Conservation (phyloP, 202 grass and related monocot species). For the Alloteropsis angusta region DNA sequence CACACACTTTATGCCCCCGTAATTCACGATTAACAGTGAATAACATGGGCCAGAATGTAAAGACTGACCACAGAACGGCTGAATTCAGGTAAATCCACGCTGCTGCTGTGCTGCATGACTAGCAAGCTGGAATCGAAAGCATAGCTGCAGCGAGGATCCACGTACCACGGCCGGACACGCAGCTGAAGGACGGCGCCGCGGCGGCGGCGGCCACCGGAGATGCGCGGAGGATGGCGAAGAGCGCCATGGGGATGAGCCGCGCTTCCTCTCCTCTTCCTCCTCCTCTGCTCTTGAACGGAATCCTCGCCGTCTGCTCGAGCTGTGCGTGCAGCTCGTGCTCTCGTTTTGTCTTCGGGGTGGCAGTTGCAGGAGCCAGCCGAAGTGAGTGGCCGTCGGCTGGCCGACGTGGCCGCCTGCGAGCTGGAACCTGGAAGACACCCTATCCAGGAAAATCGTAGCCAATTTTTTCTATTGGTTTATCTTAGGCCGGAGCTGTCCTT, state of each 20-base stretch:
- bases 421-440: constrained; percentile 8
- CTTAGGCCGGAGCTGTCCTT: neutral
- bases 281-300: neutral
- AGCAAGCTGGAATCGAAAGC: neutral
- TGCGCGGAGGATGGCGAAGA: neutral
- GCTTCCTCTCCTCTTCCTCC: neutral
- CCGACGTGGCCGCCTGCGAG: constrained; percentile 23
- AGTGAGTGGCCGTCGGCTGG: constrained; percentile 24
- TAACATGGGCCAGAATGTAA: too few relatives aligned
- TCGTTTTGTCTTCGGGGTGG: neutral
- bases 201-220: neutral
- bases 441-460: constrained; percentile 5
- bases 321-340: neutral
- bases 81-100: neutral
- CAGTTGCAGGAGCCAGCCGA: neutral
- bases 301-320: neutral
- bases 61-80: neutral
- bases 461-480: neutral
- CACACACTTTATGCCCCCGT: too few relatives aligned
- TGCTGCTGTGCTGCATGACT: neutral
- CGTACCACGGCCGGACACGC: constrained; percentile 14
- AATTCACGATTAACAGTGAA: too few relatives aligned
- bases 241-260: neutral
- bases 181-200: neutral
- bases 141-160: neutral